A percentile compares a stretch with the other conserved stretches of the same genome.
These are phyloP conservation scores for Chamaecyparis obtusa DNA, from an alignment of 75 land plant genomes.

Conservation along the genomic window DNA sequence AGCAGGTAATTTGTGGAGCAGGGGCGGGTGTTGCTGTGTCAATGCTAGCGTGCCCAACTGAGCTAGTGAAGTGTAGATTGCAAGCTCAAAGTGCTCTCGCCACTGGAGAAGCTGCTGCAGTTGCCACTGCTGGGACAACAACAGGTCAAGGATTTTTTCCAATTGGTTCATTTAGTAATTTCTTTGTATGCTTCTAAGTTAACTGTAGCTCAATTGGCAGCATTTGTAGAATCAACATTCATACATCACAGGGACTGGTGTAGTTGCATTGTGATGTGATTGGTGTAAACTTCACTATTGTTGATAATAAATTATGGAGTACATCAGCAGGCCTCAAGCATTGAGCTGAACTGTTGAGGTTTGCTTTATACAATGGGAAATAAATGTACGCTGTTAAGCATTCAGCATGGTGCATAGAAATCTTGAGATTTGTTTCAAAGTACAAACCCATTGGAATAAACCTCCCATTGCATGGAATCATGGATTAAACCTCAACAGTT, in stretches of 20 bases:
- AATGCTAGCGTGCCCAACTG: constrained; percentile 93
- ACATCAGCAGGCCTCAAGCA: not conserved
- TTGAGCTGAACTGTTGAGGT: not conserved
- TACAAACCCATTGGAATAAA: constrained; percentile 12
- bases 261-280: not conserved
- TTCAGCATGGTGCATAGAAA: constrained; percentile 8
- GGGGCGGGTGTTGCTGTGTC: constrained; percentile 96
- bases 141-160: not conserved
- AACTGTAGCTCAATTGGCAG: not conserved
- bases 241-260: not conserved
- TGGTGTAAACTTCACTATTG: not conserved
- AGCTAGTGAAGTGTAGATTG: constrained; percentile 90
- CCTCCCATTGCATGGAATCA: not conserved
- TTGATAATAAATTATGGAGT: not conserved
- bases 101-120: constrained; percentile 27
- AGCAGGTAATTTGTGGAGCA: constrained; percentile 85
- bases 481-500: not conserved
- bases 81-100: constrained; percentile 92
- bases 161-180: not conserved
- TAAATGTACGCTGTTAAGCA: constrained; percentile 5
- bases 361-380: constrained; percentile 1
- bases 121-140: constrained; percentile 23
- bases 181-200: not conserved
- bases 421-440: not conserved
- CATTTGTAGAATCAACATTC: not conserved